Percentiles rank a stretch among this genome's conserved stretches.
Evolutionary conservation across 2,329 filamentous ascomycete species (phyloP).

Genomic region (Aspergillus aculeatus): DNA sequence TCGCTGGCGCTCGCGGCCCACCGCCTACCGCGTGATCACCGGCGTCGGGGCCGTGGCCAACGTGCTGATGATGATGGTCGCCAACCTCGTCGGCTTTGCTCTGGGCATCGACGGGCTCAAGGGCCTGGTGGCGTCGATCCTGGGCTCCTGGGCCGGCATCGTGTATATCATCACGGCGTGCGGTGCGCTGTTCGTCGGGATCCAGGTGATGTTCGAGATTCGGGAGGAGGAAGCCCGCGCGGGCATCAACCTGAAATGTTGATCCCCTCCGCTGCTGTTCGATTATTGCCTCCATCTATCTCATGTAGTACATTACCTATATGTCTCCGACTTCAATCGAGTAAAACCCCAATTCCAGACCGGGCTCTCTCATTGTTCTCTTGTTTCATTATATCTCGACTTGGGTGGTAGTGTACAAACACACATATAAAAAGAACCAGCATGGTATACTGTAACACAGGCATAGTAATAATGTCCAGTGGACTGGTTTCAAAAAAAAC

Average conservation of each 20-base stretch:
- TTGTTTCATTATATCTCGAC: too few species aligned
- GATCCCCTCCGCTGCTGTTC: constrained; percentile 7
- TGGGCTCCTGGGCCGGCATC: constrained; percentile 73
- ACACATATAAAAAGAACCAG: too few species aligned
- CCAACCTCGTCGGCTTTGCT: constrained; percentile 93
- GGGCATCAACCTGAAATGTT: constrained; percentile 83
- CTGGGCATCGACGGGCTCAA: constrained; percentile 84
- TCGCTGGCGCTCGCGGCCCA: constrained; percentile 68
- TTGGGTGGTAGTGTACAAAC: too few species aligned
- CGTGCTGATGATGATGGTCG: constrained; percentile 90
- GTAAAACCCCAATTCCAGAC: too few species aligned
- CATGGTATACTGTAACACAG: too few species aligned
- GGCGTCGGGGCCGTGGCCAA: constrained; percentile 79
- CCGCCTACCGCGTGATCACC: constrained; percentile 74
- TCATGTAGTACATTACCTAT: too few species aligned
- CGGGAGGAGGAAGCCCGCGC: constrained; percentile 78
- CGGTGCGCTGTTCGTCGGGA: constrained; percentile 74
- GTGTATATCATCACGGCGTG: constrained; percentile 72
- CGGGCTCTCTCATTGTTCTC: too few species aligned
- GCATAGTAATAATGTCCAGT: too few species aligned
- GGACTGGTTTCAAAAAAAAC: too few species aligned
- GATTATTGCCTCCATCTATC: not conserved
- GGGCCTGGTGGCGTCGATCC: constrained; percentile 71
- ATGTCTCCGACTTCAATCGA: too few species aligned
- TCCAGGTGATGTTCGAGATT: constrained; percentile 96